A percentile compares a stretch with the other conserved stretches of the same genome.
Evolutionary conservation across 2,329 filamentous ascomycete species (phyloP).

Genomic region (Polytolypa hystricis): DNA sequence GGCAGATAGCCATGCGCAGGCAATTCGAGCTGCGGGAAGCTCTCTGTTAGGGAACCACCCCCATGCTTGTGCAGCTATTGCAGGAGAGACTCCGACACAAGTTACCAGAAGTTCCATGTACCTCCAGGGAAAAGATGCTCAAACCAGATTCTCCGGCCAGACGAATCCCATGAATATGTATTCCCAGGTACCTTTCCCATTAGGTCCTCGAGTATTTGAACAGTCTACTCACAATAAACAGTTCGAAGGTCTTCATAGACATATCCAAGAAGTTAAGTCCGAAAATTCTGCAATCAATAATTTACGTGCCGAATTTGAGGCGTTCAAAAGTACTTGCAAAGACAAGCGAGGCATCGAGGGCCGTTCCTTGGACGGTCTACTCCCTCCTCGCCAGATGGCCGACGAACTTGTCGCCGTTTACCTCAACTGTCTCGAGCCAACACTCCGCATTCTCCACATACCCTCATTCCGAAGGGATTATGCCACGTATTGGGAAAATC

Average conservation of each 20-base stretch:
- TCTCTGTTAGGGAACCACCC: neutral
- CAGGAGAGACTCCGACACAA: slow-evolving; percentile 2
- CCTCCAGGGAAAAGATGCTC: slow-evolving; percentile 18
- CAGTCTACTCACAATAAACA: neutral
- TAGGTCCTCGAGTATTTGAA: neutral
- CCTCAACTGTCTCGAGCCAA: slow-evolving; percentile 45
- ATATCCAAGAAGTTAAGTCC: slow-evolving; percentile 23
- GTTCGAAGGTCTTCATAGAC: slow-evolving; percentile 14
- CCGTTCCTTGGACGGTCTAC: slow-evolving; percentile 19
- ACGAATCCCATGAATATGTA: slow-evolving; percentile 41
- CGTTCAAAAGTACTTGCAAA: slow-evolving; percentile 41
- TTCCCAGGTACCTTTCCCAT: neutral
- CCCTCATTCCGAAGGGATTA: slow-evolving; percentile 48
- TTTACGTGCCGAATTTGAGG: slow-evolving; percentile 34
- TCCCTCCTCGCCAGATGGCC: slow-evolving; percentile 38
- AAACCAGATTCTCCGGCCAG: slow-evolving; percentile 43
- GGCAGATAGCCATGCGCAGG: neutral
- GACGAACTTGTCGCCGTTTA: slow-evolving; percentile 44
- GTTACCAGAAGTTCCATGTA: neutral
- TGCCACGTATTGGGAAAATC: slow-evolving; percentile 41
- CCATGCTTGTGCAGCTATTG: slow-evolving; percentile 2
- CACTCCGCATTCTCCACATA: slow-evolving; percentile 47
- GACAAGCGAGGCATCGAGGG: slow-evolving; percentile 21
- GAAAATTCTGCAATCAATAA: slow-evolving; percentile 27
- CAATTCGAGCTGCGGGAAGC: neutral